Evolutionary conservation across 139 green algal genomes (phyloP).

Genomic region (Bryopsis sp.): DNA sequence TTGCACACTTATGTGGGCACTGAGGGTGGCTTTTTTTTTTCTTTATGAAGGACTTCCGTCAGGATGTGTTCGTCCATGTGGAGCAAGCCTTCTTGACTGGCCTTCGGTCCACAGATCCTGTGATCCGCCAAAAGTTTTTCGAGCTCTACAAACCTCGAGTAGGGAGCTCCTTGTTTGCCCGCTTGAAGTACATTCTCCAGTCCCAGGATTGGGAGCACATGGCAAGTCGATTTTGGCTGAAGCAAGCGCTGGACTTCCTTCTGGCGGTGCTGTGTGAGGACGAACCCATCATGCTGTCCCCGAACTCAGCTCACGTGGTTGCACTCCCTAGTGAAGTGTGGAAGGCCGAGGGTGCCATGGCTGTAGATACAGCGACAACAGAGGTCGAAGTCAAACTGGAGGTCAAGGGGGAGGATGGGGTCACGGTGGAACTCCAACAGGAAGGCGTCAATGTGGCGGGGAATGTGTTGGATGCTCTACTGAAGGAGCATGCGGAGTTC

Average conservation of each 20-base stretch:
- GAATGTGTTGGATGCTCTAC: constrained; percentile 27
- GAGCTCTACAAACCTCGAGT: constrained; percentile 71
- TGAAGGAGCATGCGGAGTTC: constrained; percentile 51
- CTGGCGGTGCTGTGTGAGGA: constrained; percentile 70
- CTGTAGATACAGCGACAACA: neutral
- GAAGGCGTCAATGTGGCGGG: neutral
- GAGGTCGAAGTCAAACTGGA: constrained; percentile 21
- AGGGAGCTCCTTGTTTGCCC: constrained; percentile 61
- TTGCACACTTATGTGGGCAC: neutral
- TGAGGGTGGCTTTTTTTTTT: neutral
- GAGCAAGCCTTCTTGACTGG: constrained; percentile 85
- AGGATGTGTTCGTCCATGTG: constrained; percentile 77
- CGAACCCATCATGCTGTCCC: constrained; percentile 80
- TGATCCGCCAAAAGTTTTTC: constrained; percentile 75
- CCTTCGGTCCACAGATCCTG: constrained; percentile 57
- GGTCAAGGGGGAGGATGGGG: neutral
- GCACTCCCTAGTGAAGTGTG: constrained; percentile 25
- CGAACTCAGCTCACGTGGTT: constrained; percentile 78
- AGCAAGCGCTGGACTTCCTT: constrained; percentile 87
- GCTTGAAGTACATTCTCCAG: constrained; percentile 85
- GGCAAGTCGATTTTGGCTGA: constrained; percentile 86
- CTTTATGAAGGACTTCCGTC: constrained; percentile 33
- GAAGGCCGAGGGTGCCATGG: neutral
- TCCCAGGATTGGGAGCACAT: constrained; percentile 88
- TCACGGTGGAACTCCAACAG: too few relatives aligned